phyloP scores from a whole-genome alignment of 2,329 filamentous ascomycete genomes.

The Leptodontidium sp. region DNA sequence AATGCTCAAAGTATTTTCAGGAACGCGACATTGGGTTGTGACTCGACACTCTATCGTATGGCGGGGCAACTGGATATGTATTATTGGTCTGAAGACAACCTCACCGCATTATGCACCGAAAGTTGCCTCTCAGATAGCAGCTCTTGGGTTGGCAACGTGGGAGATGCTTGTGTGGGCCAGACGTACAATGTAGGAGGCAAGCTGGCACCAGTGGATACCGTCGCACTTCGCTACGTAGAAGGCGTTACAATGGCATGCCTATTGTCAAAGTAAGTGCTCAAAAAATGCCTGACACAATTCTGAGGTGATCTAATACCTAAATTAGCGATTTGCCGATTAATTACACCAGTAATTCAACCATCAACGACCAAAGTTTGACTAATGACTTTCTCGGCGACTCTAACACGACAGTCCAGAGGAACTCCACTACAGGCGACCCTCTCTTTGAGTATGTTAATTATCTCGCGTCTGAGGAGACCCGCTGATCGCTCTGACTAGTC shows the following conservation, averaged over 20 bases:
- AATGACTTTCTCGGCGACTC: background rate
- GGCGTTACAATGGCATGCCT: background rate
- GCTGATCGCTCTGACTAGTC: background rate
- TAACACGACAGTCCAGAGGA: background rate
- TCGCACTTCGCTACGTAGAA: conserved; percentile 6
- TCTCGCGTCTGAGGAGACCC: too few relatives aligned
- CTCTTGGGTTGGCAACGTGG: background rate
- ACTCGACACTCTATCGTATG: background rate
- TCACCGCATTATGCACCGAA: conserved; percentile 3
- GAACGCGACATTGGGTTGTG: background rate
- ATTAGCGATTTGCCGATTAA: background rate
- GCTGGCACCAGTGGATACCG: background rate
- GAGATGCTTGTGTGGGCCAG: background rate
- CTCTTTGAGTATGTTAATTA: background rate
- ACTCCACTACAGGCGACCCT: background rate
- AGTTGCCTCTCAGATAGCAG: background rate
- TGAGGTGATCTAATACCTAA: too few relatives aligned
- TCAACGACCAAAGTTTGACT: background rate
- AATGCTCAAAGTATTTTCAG: too few relatives aligned
- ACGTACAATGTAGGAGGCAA: conserved; percentile 6
- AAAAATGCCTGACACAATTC: background rate
- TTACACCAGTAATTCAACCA: background rate
- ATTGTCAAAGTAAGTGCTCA: background rate
- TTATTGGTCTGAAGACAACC: conserved; percentile 14
- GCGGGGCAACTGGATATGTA: background rate